Base-by-base conservation (phyloP, 176 grass and related monocot genomes). In the Saccharum spontaneum region DNA sequence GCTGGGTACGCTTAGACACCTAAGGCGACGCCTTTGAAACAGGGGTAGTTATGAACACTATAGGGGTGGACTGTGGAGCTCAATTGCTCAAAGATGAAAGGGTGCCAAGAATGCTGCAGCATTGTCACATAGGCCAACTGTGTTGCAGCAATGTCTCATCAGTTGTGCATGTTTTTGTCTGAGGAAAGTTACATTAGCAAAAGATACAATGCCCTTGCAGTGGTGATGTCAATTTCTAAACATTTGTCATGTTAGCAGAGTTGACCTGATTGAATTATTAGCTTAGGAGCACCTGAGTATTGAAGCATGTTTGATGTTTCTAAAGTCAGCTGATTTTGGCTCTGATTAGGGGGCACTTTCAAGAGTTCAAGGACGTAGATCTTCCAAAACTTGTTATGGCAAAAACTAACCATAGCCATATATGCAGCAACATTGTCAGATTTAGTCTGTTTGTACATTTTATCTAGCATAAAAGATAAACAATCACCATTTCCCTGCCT, bases 251-350 rank as follows among this genome's bases (percentile, higher is more conserved):
- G 20, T 41, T 80, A 64, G 8, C 12, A 20, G 23, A 66, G 31
- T 55, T 67, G 20, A 46, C 24, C 57, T 44, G 12, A 34, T 62
- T 23, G 34, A 10, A 16, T 60, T 38, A 18, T 18, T 37, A 43
- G 23, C 44, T 41, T 75, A 81, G 24, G 24, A 52, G 38, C 24
- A 67, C 40, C 33, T 31, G 65, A 49, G 8, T 65, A 11, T 72
- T 63, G n/a, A 52, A 38, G 12, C 46, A 16, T 79, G 31, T 54
- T 79, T 78, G 34, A 16, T 79, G 31, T 54, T 79, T 78, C 26
- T 69, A 22, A 79, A 83, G 49, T 13, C 54, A 83, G 43, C 16
- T 39, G 23, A 16, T 61, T 62, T 37, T 45, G 28, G 18, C 34
- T 31, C 70, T 76, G 52, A 46, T 66, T 68, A 45, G 12, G 22